phyloP scores from a whole-genome alignment of 768 basidiomycete species.

The Termitomyces titanicus region DNA sequence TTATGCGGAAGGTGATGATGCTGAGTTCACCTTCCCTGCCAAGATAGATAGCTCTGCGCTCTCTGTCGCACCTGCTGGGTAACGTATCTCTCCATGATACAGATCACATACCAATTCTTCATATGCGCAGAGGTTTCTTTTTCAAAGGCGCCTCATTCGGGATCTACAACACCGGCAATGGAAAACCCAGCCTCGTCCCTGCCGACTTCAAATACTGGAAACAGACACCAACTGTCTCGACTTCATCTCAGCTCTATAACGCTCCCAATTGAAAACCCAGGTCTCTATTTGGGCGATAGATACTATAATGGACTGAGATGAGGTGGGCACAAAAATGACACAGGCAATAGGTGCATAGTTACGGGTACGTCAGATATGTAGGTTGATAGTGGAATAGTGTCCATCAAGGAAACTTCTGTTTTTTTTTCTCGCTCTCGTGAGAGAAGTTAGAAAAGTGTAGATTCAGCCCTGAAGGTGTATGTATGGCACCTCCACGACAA shows the following conservation, averaged over 20 bases:
- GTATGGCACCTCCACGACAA: neutral
- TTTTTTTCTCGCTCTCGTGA: neutral
- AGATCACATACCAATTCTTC: neutral
- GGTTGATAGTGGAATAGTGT: neutral
- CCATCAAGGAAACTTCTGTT: constrained; percentile 1
- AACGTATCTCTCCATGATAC: constrained; percentile 1
- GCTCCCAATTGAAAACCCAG: neutral
- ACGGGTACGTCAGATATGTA: constrained; percentile 6
- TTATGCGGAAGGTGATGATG: constrained; percentile 28
- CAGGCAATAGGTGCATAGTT: constrained; percentile 3
- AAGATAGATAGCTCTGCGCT: constrained; percentile 30
- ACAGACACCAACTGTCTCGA: constrained; percentile 19
- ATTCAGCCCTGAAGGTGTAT: neutral
- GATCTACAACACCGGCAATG: constrained; percentile 35
- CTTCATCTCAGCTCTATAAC: neutral
- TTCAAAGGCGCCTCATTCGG: constrained; percentile 36
- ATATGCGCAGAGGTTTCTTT: constrained; percentile 27
- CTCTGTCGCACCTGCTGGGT: constrained; percentile 32
- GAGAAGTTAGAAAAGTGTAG: neutral
- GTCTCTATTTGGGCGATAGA: neutral
- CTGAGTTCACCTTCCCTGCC: constrained; percentile 21
- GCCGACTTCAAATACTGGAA: constrained; percentile 37
- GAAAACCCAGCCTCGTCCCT: constrained; percentile 28
- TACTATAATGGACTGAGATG: constrained; percentile 6
- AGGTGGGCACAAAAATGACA: constrained; percentile 1